phyloP scores from a whole-genome alignment of 78 protist genomes.

The Speleostelium caveatum region DNA sequence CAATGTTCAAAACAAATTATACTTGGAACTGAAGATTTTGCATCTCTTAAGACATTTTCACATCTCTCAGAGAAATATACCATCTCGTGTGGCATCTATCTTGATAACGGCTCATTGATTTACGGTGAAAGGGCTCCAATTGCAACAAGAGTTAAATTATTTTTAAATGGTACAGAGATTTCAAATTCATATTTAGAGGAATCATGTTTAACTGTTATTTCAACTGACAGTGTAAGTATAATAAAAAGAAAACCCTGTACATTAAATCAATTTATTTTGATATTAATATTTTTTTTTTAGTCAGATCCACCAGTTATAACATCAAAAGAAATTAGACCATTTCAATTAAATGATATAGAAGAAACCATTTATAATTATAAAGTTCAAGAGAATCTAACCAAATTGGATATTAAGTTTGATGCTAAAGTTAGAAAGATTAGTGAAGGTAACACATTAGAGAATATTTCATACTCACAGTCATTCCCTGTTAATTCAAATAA shows the following conservation, averaged over 20 bases:
- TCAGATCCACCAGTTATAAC: too few relatives aligned
- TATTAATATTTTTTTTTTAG: too few relatives aligned
- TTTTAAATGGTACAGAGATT: conserved; percentile 29
- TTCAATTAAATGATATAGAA: conserved; percentile 9
- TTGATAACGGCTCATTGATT: conserved; percentile 46
- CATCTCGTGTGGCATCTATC: conserved; percentile 20
- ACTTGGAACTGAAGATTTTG: conserved; percentile 20
- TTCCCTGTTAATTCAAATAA: conserved; percentile 31
- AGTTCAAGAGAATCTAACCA: conserved; percentile 40
- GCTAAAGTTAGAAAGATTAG: conserved; percentile 14
- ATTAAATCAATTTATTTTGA: too few relatives aligned
- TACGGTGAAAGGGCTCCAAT: conserved; percentile 72
- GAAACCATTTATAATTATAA: conserved; percentile 50
- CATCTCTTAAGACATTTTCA: conserved; percentile 9
- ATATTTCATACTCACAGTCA: neutral
- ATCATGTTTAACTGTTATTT: conserved; percentile 8
- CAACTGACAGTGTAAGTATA: too few relatives aligned
- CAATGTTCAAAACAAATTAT: conserved; percentile 3
- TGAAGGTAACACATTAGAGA: neutral
- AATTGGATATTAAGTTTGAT: neutral
- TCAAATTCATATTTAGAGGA: conserved; percentile 28
- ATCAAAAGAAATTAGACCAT: conserved; percentile 58
- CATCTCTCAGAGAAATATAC: conserved; percentile 26
- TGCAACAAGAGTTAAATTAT: conserved; percentile 26
- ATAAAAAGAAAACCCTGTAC: too few relatives aligned